phyloP scores from a whole-genome alignment of 176 grass and related monocot genomes.

The Oryza glaberrima region DNA sequence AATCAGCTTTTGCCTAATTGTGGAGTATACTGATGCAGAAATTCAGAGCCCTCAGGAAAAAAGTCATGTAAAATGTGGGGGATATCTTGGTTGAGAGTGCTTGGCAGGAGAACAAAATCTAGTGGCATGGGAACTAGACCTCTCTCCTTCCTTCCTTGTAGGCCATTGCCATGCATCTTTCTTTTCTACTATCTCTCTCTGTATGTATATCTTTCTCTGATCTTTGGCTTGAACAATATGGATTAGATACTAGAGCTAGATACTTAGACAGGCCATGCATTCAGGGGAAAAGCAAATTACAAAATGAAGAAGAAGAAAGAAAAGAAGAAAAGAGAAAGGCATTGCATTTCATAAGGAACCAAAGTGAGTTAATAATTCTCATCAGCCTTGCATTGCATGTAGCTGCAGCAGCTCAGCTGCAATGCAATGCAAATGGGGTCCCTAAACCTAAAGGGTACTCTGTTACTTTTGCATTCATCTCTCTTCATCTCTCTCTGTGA shows the following conservation, averaged over 20 bases:
- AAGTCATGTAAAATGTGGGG: slow-evolving; percentile 40
- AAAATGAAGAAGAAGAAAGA: neutral
- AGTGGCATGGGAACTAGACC: slow-evolving; percentile 59
- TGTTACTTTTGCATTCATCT: slow-evolving; percentile 67
- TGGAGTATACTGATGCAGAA: slow-evolving; percentile 50
- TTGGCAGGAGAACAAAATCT: slow-evolving; percentile 53
- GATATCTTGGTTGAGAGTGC: slow-evolving; percentile 50
- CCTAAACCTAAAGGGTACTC: slow-evolving; percentile 46
- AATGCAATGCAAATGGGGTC: neutral
- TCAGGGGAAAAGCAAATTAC: neutral
- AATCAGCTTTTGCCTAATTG: slow-evolving; percentile 42
- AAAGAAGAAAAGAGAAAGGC: slow-evolving; percentile 28
- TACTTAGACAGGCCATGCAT: neutral
- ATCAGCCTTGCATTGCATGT: slow-evolving; percentile 44
- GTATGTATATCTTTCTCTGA: neutral
- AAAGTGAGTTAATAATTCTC: slow-evolving; percentile 55
- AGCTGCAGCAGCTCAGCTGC: slow-evolving; percentile 5
- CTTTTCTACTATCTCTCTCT: neutral
- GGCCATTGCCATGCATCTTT: slow-evolving; percentile 39
- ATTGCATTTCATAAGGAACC: slow-evolving; percentile 37
- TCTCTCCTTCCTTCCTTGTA: slow-evolving; percentile 31
- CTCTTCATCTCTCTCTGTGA: slow-evolving; percentile 19
- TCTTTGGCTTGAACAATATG: slow-evolving; percentile 19
- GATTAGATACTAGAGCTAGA: neutral
- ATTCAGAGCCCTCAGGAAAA: slow-evolving; percentile 33